Base-by-base conservation (phyloP, 192 early-diverging fungal genomes). In the Globomyces pollinis-pini region DNA sequence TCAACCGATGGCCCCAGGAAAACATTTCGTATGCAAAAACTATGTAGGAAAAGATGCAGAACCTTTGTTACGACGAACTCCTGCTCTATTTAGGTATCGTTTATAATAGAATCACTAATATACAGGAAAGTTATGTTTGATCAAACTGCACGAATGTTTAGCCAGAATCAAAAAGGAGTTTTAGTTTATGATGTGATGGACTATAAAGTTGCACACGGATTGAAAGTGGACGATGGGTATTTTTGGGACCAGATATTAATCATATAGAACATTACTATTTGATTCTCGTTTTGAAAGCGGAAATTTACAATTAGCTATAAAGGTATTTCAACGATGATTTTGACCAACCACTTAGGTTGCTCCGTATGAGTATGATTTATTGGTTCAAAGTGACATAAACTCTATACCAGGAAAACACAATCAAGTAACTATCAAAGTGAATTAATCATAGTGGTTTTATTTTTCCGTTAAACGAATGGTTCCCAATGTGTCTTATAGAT, bases 251-350 rank as follows among this genome's bases (percentile, higher is more conserved):
- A n/a, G n/a, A n/a, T n/a, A n/a, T n/a, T n/a, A n/a, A 15, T 38
- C n/a, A 30, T 29, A 5, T 39, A 72, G 72, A 21, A 49, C 65
- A 0, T 66, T 79, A 29, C 12, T 57, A 20, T 80, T 80, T 43
- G 78, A 80, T 31, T 80, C 78, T 2, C 57, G 72, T 3, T 80
- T 80, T 51, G 78, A 80, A 50, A 73, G 72, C 38, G 78, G 78
- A n/a, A 80, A 80, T 55, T 59, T 80, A 0, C 74, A 76, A 45
- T 23, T 80, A 55, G 78, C 78, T 2, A 65, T 76, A 52, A 75
- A 69, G 56, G 67, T 69, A n/a, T n/a, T n/a, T n/a, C n/a, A n/a
- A n/a, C n/a, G n/a, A n/a, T n/a, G n/a, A n/a, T n/a, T n/a, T n/a
- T n/a, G n/a, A n/a, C n/a, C n/a, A n/a, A n/a, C n/a, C n/a, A n/a